These are phyloP conservation scores for Skeletonema costatum DNA, from an alignment of 108 stramenopile species.

Conservation along the genomic window DNA sequence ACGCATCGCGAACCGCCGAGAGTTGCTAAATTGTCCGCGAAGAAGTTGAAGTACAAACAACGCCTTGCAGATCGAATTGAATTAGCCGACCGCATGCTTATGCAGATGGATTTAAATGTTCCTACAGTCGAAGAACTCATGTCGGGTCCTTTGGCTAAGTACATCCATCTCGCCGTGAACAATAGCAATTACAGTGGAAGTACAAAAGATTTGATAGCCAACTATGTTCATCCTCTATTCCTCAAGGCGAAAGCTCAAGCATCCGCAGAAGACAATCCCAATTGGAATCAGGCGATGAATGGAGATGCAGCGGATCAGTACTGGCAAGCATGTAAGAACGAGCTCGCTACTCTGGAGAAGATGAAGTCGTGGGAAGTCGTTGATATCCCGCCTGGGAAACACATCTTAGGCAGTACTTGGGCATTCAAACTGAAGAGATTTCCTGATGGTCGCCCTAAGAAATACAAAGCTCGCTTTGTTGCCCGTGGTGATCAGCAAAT, in stretches of 20 bases:
- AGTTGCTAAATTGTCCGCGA: too few relatives aligned
- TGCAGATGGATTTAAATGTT: too few relatives aligned
- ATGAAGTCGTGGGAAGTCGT: slow-evolving; percentile 45
- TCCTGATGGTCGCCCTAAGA: slow-evolving; percentile 19
- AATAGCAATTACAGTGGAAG: background rate
- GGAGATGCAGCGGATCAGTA: slow-evolving; percentile 28
- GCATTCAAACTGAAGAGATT: slow-evolving; percentile 26
- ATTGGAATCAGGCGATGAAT: slow-evolving; percentile 44
- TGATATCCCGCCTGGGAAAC: slow-evolving; percentile 10
- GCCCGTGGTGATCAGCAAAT: slow-evolving; percentile 48
- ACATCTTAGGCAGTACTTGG: slow-evolving; percentile 17
- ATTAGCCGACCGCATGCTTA: too few relatives aligned
- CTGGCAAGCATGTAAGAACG: slow-evolving; percentile 36
- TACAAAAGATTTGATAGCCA: too few relatives aligned
- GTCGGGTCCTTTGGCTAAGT: too few relatives aligned
- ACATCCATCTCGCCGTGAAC: background rate
- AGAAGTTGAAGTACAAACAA: too few relatives aligned
- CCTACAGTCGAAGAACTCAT: too few relatives aligned
- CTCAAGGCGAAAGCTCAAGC: background rate
- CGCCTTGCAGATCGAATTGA: too few relatives aligned
- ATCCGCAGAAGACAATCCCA: slow-evolving; percentile 32
- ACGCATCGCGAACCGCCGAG: too few relatives aligned
- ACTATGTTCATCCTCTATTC: slow-evolving; percentile 1
- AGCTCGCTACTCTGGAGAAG: slow-evolving; percentile 15
- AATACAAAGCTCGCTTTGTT: slow-evolving; percentile 39